A percentile compares a stretch with the other conserved stretches of the same genome.
phyloP scores from a whole-genome alignment of 75 land plant genomes.

The Larix kaempferi region DNA sequence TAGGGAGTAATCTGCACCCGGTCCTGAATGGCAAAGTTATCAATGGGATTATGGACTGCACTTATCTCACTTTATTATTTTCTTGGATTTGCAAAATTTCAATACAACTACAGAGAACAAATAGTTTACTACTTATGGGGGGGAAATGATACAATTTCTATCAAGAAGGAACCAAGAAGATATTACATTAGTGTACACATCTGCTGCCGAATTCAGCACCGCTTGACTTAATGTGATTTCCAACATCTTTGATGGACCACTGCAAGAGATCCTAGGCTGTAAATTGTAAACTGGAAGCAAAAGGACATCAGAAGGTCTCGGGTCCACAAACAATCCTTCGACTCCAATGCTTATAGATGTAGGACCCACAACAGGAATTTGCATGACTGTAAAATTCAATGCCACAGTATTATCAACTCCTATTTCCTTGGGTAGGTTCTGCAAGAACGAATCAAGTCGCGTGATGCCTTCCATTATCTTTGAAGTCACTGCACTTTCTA shows the following conservation, averaged over 20 bases:
- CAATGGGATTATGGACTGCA: no score
- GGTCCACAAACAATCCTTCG: constrained; percentile 53
- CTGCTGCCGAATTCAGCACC: constrained; percentile 70
- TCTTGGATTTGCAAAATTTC: no score
- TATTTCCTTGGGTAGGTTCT: constrained; percentile 55
- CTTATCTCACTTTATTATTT: no score
- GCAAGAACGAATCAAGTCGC: constrained; percentile 54
- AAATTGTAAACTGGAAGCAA: constrained; percentile 4
- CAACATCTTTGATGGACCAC: constrained; percentile 61
- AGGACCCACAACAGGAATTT: constrained; percentile 47
- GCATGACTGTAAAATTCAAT: constrained; percentile 71
- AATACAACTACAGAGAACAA: neutral
- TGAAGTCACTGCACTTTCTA: constrained; percentile 63
- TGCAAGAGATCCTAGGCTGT: constrained; percentile 30
- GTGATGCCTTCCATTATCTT: constrained; percentile 42
- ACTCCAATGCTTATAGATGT: constrained; percentile 65
- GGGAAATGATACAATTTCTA: neutral
- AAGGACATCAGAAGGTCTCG: neutral
- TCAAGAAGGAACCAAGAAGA: neutral
- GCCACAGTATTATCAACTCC: constrained; percentile 39
- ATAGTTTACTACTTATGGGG: neutral
- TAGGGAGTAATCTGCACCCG: no score
- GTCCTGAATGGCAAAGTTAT: no score
- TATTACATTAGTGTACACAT: constrained; percentile 60
- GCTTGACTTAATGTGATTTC: constrained; percentile 61